These are phyloP conservation scores for Strobilomyces dryophilus DNA, from an alignment of 768 basidiomycete species.

Conservation along the genomic window DNA sequence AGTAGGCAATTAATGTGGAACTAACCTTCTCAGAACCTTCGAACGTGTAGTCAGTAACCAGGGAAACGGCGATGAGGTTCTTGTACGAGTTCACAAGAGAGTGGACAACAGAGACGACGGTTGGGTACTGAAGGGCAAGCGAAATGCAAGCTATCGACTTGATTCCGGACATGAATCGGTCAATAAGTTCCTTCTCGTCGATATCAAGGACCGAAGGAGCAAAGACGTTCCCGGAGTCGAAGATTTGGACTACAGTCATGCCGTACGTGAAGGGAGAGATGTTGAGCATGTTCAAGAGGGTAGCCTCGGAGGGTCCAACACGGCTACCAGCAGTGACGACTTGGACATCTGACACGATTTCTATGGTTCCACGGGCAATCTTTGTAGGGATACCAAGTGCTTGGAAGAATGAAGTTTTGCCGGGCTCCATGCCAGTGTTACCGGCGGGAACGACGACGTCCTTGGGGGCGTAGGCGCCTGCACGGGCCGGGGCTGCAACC, in stretches of 20 bases:
- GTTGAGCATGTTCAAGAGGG: conserved; percentile 98
- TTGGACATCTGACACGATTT: conserved; percentile 96
- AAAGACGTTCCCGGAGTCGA: conserved; percentile 91
- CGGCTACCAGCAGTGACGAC: conserved; percentile 90
- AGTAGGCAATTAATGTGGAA: conserved; percentile 7
- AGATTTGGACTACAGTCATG: conserved; percentile 98
- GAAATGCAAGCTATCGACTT: conserved; percentile 96
- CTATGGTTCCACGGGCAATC: conserved; percentile 99
- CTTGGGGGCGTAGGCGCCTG: conserved; percentile 91
- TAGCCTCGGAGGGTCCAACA: conserved; percentile 96
- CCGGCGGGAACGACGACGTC: conserved; percentile 90
- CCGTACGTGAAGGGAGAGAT: conserved; percentile 99
- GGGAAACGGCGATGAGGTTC: conserved; percentile 87
- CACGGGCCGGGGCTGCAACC: conserved; percentile 97
- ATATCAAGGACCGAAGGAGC: conserved; percentile 87
- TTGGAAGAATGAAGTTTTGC: conserved; percentile 99
- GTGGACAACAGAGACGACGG: conserved; percentile 89
- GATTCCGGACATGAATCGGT: conserved; percentile 89
- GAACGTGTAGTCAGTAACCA: conserved; percentile 92
- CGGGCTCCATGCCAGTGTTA: conserved; percentile 99
- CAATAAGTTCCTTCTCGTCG: conserved; percentile 85
- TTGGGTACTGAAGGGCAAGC: conserved; percentile 93
- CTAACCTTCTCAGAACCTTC: conserved; percentile 90
- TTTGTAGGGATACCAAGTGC: conserved; percentile 99
- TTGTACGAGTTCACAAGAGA: conserved; percentile 99